Evolutionary conservation across 257 asterid genomes (phyloP).

Genomic region (Nicotiana noctiflora): DNA sequence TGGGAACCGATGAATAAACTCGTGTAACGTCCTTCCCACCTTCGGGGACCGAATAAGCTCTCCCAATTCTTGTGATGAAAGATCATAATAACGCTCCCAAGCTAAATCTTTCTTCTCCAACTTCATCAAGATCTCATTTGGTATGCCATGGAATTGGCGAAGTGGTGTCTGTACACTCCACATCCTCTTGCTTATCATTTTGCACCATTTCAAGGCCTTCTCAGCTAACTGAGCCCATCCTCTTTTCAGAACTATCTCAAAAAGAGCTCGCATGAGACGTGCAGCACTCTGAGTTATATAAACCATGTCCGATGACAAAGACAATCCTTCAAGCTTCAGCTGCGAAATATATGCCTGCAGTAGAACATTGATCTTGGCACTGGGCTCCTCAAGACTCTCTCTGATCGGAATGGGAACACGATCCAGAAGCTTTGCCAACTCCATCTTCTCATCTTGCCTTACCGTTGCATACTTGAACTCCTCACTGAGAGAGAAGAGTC

Average conservation of each 20-base stretch:
- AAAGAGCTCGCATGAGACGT: conserved; percentile 36
- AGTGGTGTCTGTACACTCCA: conserved; percentile 47
- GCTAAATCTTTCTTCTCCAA: conserved; percentile 38
- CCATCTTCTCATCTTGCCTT: conserved; percentile 40
- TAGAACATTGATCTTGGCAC: conserved; percentile 42
- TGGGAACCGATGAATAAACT: conserved; percentile 35
- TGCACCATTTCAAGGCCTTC: conserved; percentile 45
- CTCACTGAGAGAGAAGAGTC: conserved; percentile 43
- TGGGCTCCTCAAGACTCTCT: conserved; percentile 42
- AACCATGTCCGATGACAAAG: conserved; percentile 41
- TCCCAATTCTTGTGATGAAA: conserved; percentile 31
- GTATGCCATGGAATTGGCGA: conserved; percentile 37
- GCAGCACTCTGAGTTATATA: conserved; percentile 45
- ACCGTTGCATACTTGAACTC: conserved; percentile 38
- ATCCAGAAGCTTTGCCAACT: conserved; percentile 35
- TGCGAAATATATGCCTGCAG: conserved; percentile 38
- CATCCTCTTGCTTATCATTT: conserved; percentile 37
- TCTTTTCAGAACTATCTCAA: conserved; percentile 36
- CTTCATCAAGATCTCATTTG: conserved; percentile 28
- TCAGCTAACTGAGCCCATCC: conserved; percentile 41
- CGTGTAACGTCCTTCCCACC: conserved; percentile 30
- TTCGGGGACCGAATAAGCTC: conserved; percentile 32
- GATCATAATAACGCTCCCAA: conserved; percentile 39
- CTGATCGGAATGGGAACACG: conserved; percentile 42
- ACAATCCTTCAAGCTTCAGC: conserved; percentile 40